Evolutionary conservation across 1,284 basidiomycete genomes (phyloP).

Genomic region (Puccinia polysora): DNA sequence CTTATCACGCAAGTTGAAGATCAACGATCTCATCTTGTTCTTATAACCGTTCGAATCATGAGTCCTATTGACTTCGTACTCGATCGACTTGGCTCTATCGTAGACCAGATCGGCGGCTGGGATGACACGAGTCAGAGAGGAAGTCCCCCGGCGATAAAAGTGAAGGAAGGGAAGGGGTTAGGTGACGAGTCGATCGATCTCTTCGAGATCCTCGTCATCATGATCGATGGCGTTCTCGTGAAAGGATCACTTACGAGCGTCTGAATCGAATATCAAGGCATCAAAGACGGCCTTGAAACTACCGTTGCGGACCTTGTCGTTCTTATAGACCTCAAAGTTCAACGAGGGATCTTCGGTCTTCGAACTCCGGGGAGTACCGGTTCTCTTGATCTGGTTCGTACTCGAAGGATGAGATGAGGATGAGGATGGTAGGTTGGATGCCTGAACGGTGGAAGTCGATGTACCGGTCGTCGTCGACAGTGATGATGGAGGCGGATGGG

Average conservation of each 20-base stretch:
- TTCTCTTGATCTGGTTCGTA: not conserved
- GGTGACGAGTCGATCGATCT: not conserved
- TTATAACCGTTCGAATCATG: slow-evolving; percentile 59
- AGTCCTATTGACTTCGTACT: slow-evolving; percentile 57
- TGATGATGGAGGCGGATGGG: not conserved
- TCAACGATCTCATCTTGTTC: slow-evolving; percentile 80
- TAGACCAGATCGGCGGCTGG: slow-evolving; percentile 64
- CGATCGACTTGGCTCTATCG: slow-evolving; percentile 61
- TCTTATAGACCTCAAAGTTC: slow-evolving; percentile 51
- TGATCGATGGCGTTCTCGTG: too few species aligned
- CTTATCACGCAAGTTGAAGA: slow-evolving; percentile 90
- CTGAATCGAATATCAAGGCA: slow-evolving; percentile 75
- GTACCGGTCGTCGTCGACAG: not conserved
- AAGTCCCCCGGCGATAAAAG: not conserved
- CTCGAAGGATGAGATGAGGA: not conserved
- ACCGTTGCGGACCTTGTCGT: slow-evolving; percentile 75
- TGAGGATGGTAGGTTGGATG: not conserved
- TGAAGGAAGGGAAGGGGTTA: not conserved
- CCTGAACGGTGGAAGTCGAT: not conserved
- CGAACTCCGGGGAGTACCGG: slow-evolving; percentile 3
- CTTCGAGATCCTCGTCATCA: not conserved
- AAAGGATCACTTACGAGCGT: slow-evolving; percentile 64
- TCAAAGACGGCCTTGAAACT: slow-evolving; percentile 88
- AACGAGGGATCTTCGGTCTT: slow-evolving; percentile 28
- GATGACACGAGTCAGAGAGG: not conserved